phyloP scores from a whole-genome alignment of 2,329 filamentous ascomycete species.

The Exophiala sp. region DNA sequence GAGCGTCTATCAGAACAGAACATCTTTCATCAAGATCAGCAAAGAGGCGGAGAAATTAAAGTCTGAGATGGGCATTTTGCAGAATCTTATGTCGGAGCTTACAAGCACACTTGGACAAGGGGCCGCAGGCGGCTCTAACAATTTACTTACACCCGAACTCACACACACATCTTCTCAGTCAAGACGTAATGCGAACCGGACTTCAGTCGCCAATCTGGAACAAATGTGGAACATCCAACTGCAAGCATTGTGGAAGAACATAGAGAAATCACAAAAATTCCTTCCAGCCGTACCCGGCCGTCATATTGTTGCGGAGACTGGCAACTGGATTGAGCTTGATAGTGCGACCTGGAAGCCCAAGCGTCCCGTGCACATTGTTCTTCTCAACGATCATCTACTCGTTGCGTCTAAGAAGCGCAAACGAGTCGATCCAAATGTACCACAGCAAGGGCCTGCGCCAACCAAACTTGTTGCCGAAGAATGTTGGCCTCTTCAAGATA shows the following conservation, averaged over 20 bases:
- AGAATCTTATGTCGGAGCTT: conserved; percentile 87
- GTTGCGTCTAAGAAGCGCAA: conserved; percentile 92
- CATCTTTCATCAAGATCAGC: conserved; percentile 98
- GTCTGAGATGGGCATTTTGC: conserved; percentile 86
- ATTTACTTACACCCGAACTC: conserved; percentile 40
- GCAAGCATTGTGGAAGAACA: conserved; percentile 86
- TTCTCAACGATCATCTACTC: conserved; percentile 91
- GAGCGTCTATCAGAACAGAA: conserved; percentile 94
- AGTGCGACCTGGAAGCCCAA: conserved; percentile 95
- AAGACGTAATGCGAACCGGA: conserved; percentile 70
- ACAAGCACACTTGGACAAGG: conserved; percentile 62
- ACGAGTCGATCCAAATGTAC: conserved; percentile 63
- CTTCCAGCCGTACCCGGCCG: conserved; percentile 85
- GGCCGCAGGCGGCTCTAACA: conserved; percentile 37
- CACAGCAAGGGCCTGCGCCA: conserved; percentile 44
- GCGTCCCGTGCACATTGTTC: conserved; percentile 82
- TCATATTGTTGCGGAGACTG: conserved; percentile 89
- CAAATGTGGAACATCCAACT: conserved; percentile 66
- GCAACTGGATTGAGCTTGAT: conserved; percentile 92
- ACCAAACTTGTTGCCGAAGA: conserved; percentile 87
- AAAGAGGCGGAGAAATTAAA: conserved; percentile 99
- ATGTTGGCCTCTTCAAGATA: conserved; percentile 90
- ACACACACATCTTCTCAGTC: conserved; percentile 13
- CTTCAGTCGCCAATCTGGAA: conserved; percentile 75
- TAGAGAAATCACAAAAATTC: conserved; percentile 98